These are phyloP conservation scores for Yarrowia bubula DNA, from an alignment of 805 yeast genomes.

Conservation along the genomic window DNA sequence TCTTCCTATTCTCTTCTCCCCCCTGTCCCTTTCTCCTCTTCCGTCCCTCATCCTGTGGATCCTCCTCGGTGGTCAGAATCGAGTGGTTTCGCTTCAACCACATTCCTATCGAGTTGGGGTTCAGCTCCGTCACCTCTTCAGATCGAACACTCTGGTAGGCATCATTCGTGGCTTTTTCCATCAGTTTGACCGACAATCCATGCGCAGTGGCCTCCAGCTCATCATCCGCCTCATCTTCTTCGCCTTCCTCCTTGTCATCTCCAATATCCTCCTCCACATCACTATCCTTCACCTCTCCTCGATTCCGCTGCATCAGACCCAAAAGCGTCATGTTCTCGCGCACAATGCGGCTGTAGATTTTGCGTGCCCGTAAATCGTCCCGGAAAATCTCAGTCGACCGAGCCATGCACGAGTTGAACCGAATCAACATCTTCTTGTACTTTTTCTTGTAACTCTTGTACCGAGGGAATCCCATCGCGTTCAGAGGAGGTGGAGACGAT, in stretches of 20 bases:
- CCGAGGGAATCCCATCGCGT: slow-evolving; percentile 14
- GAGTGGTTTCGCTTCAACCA: slow-evolving; percentile 19
- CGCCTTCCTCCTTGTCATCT: neutral
- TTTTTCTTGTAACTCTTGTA: slow-evolving; percentile 27
- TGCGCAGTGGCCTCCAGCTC: neutral
- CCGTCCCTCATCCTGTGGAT: slow-evolving; percentile 13
- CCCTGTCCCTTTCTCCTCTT: slow-evolving; percentile 4
- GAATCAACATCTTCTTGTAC: slow-evolving; percentile 28
- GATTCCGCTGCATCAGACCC: neutral
- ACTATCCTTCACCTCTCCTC: neutral
- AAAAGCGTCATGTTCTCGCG: slow-evolving; percentile 20
- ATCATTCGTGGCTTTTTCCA: slow-evolving; percentile 24
- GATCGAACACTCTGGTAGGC: slow-evolving; percentile 6
- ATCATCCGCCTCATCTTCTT: neutral
- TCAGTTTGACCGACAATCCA: neutral
- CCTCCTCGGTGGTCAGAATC: slow-evolving; percentile 8
- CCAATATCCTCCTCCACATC: neutral
- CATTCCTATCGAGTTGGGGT: slow-evolving; percentile 25
- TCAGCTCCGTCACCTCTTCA: slow-evolving; percentile 25
- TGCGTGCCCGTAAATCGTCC: slow-evolving; percentile 14
- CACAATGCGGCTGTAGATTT: slow-evolving; percentile 21
- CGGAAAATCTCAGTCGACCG: slow-evolving; percentile 19
- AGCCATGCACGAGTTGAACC: slow-evolving; percentile 26
- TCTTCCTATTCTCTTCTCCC: neutral
- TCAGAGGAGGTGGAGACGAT: slow-evolving; percentile 5